Conservation (phyloP, 306 rosid species). For the Inga laurina region DNA sequence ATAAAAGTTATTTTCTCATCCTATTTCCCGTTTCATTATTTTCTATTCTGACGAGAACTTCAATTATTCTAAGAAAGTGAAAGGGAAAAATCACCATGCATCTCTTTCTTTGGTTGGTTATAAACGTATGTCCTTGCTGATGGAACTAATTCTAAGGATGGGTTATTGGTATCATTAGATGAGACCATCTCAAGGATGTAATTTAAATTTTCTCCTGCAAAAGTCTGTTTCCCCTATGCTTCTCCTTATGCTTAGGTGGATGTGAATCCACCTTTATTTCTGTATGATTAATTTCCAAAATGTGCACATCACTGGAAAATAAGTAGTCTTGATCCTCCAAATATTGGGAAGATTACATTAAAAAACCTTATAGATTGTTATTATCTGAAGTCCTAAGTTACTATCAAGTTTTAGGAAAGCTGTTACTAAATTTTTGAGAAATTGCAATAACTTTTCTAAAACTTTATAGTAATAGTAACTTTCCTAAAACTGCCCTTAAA, state of each 20-base stretch:
- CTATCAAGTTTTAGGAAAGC: background rate
- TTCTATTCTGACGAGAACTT: background rate
- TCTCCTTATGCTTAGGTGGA: conserved; percentile 4
- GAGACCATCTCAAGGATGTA: background rate
- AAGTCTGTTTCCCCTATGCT: background rate
- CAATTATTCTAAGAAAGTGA: background rate
- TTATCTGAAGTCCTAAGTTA: background rate
- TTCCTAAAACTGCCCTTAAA: background rate
- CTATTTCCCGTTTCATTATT: background rate
- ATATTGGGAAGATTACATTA: background rate
- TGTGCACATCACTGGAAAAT: background rate
- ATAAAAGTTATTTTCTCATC: background rate
- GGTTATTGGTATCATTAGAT: background rate
- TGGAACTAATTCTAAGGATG: background rate
- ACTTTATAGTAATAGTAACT: background rate
- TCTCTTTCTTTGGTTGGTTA: background rate
- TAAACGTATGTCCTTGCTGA: background rate
- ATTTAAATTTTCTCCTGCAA: background rate
- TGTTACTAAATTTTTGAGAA: background rate
- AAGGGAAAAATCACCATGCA: conserved; percentile 4
- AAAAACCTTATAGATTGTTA: background rate
- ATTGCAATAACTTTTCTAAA: background rate
- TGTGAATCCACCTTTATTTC: background rate
- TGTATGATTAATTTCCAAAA: background rate
- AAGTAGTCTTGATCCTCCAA: background rate